Conservation (phyloP, 768 basidiomycete species). For the Serendipita sp. region DNA sequence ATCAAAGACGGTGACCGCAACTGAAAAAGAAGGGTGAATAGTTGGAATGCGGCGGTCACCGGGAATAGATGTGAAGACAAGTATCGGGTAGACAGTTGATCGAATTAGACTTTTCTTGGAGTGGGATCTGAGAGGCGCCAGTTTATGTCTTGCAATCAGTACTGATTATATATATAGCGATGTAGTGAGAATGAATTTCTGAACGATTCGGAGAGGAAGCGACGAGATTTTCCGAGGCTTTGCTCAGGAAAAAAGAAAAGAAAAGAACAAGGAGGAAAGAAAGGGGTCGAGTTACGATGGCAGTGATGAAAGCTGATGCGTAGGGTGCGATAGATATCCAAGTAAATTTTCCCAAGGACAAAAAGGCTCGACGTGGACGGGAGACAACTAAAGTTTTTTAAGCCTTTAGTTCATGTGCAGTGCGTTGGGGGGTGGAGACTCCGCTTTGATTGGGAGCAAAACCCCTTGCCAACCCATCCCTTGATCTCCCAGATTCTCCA, state of each 20-base stretch:
- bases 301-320: neutral
- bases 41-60: neutral
- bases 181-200: too few species aligned
- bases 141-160: too few species aligned
- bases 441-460: constrained; percentile 3
- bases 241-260: neutral
- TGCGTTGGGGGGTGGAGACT: constrained; percentile 1
- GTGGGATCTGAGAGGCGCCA: too few species aligned
- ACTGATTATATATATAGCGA: too few species aligned
- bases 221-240: neutral
- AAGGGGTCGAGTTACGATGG: neutral
- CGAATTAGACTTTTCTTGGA: neutral
- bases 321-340: neutral
- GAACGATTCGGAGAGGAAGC: neutral
- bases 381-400: neutral
- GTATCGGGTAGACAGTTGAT: neutral
- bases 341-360: neutral
- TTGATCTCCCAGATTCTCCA: neutral
- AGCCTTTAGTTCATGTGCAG: neutral
- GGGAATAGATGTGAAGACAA: neutral
- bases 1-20: too few species aligned
- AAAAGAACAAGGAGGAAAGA: neutral
- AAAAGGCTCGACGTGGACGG: neutral
- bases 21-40: neutral
- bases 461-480: constrained; percentile 6